phyloP scores from a whole-genome alignment of 2,329 filamentous ascomycete species.

The Albophoma yamanashiensis region DNA sequence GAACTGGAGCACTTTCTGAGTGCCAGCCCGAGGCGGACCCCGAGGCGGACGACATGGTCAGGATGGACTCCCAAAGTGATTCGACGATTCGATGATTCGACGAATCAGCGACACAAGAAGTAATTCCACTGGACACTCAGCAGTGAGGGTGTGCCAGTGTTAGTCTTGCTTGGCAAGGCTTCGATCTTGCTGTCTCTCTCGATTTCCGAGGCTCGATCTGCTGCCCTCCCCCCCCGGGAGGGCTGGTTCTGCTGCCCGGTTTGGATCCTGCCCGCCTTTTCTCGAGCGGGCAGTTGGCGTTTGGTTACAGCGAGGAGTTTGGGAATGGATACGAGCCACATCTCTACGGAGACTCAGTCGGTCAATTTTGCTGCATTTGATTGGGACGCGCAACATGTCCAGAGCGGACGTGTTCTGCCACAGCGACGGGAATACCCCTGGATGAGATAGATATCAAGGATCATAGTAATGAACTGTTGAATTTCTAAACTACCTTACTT shows the following conservation, averaged over 20 bases:
- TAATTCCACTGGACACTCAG: neutral
- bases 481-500: neutral
- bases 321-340: neutral
- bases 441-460: neutral
- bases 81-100: too few species aligned
- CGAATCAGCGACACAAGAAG: too few species aligned
- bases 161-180: neutral
- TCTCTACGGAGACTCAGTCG: neutral
- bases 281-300: neutral
- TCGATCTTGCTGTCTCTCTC: neutral
- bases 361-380: neutral
- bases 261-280: neutral
- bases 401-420: neutral
- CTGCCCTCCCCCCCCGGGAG: neutral
- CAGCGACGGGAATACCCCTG: conserved; percentile 1
- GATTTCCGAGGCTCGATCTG: neutral
- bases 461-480: neutral
- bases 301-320: conserved; percentile 1
- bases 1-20: conserved; percentile 65
- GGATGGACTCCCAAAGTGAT: too few species aligned
- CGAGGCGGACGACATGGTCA: too few species aligned
- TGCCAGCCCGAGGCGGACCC: too few species aligned
- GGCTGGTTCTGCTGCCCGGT: neutral
- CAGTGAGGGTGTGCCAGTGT: neutral
- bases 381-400: neutral